Conservation (phyloP, 306 rosid species). For the Quercus suber region DNA sequence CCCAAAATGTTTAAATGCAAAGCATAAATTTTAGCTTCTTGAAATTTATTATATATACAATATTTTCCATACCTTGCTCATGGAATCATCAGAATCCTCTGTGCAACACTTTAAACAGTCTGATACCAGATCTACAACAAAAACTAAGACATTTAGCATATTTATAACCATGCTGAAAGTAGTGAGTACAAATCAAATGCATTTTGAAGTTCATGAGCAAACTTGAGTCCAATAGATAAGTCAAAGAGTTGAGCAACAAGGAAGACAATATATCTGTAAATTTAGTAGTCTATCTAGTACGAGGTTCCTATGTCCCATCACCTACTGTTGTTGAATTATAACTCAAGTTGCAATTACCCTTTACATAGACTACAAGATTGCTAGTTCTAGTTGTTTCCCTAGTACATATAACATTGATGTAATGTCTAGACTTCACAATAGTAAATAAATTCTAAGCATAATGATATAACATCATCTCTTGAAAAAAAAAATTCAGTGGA, state of each 20-base stretch:
- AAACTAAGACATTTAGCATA: slow-evolving; percentile 14
- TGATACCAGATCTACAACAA: slow-evolving; percentile 68
- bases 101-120: slow-evolving; percentile 82
- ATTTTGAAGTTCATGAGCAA: not conserved
- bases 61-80: slow-evolving; percentile 54
- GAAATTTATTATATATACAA: not conserved
- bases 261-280: not conserved
- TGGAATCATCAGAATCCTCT: slow-evolving; percentile 78
- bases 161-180: slow-evolving; percentile 1
- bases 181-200: not conserved
- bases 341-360: not conserved
- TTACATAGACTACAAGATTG: not conserved
- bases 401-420: too few species aligned
- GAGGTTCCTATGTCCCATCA: not conserved
- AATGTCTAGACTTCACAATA: too few species aligned
- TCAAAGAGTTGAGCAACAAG: not conserved
- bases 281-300: not conserved
- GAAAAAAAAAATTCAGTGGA: too few species aligned
- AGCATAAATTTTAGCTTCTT: not conserved
- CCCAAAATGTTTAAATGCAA: not conserved
- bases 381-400: not conserved
- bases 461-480: too few species aligned
- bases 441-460: too few species aligned
- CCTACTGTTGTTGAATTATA: not conserved
- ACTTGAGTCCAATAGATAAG: slow-evolving; percentile 1